Evolutionary conservation across 805 yeast genomes (phyloP).

Genomic region (Zygoascus bituminiphila): DNA sequence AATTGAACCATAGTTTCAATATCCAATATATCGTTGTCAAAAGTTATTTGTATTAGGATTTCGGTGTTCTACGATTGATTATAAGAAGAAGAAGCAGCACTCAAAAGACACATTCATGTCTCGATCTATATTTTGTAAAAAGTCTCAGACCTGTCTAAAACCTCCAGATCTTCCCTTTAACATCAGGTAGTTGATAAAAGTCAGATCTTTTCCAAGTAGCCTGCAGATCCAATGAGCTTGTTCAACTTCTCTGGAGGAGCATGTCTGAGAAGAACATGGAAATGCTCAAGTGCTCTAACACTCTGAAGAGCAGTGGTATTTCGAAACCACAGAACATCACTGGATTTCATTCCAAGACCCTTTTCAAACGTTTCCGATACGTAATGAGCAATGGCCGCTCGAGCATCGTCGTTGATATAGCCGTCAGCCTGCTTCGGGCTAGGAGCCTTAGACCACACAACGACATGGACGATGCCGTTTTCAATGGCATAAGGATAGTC

Average conservation of each 20-base stretch:
- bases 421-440: conserved; percentile 37
- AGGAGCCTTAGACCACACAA: conserved; percentile 46
- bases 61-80: too few relatives aligned
- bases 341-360: conserved; percentile 30
- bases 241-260: conserved; percentile 18
- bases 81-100: too few relatives aligned
- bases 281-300: conserved; percentile 47
- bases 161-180: too few relatives aligned
- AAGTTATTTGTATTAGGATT: too few relatives aligned
- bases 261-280: conserved; percentile 40
- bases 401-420: conserved; percentile 34
- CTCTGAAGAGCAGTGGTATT: conserved; percentile 51
- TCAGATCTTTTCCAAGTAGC: conserved; percentile 1
- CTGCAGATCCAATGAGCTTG: conserved; percentile 12
- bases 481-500: conserved; percentile 52
- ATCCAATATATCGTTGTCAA: too few relatives aligned
- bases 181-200: too few relatives aligned
- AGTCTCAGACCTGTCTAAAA: too few relatives aligned
- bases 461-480: conserved; percentile 40
- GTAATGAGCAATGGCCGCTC: conserved; percentile 33
- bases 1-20: too few relatives aligned
- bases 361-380: conserved; percentile 36
- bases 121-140: too few relatives aligned
- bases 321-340: conserved; percentile 45
- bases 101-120: too few relatives aligned